Evolutionary conservation across 139 green algal genomes (phyloP).

Genomic region (Tetradesmus lagerheimii): DNA sequence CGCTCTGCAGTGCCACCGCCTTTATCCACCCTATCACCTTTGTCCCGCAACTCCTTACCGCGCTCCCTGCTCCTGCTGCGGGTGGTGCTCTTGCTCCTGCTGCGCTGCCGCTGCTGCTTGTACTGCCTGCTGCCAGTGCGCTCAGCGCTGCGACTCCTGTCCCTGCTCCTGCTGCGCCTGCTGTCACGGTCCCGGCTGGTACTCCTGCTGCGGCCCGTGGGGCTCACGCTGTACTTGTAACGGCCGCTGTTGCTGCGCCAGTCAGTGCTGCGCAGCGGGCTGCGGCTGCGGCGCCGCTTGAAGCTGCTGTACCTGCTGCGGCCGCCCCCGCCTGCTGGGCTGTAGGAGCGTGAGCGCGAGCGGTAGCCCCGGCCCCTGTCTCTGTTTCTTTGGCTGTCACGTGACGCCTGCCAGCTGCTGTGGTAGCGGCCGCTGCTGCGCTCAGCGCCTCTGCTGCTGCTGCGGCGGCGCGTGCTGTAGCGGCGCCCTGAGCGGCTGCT

Average conservation of each 20-base stretch:
- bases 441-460: neutral
- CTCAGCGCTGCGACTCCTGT: neutral
- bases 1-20: neutral
- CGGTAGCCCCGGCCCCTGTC: slow-evolving; percentile 1
- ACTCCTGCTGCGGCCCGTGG: neutral
- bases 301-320: neutral
- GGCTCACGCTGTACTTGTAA: neutral
- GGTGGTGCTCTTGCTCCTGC: neutral
- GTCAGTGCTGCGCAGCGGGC: neutral
- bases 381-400: neutral
- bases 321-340: slow-evolving; percentile 13
- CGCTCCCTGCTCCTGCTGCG: neutral
- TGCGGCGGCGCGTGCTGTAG: neutral
- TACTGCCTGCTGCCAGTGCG: neutral
- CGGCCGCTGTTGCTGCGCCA: neutral
- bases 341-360: slow-evolving; percentile 7
- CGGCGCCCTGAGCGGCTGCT: slow-evolving; percentile 8
- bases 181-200: neutral
- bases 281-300: neutral
- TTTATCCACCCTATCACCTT: neutral
- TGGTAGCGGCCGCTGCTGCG: neutral
- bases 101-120: neutral
- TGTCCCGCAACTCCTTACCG: neutral
- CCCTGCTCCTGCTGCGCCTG: slow-evolving; percentile 6
- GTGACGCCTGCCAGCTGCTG: neutral